Base-by-base conservation (phyloP, 169 alveolate genomes). In the Cryptosporidium parvum region DNA sequence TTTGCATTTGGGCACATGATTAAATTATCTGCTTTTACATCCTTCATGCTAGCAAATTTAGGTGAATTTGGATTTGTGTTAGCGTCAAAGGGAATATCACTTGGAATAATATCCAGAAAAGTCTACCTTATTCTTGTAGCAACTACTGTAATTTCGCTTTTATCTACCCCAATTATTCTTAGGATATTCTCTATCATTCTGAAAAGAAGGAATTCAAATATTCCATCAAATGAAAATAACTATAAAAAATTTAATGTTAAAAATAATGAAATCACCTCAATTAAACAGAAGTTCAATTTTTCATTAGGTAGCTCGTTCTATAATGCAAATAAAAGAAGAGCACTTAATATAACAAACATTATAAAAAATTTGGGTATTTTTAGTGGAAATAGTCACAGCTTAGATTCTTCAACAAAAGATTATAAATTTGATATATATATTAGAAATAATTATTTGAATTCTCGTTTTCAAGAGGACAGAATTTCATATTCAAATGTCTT, bases 51-150 rank as follows among this genome's bases (percentile, higher is more conserved):
- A 44, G 89, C 89, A 39, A 80, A 80, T 39, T 51, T 80, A 42
- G 89, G 89, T 21, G 89, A 80, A 44, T 80, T 80, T 80, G 89
- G 89, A 5, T 80, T 80, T 80, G 89, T 80, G 1, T 44, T 80
- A 14, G 89, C 89, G n/a, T 80, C 89, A 14, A 80, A 80, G 23
- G 89, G 89, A 16, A 65, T 80, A 18, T 62, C 89, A 5, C 37
- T 80, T 18, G 75, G 89, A 8, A 80, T 80, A 3, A 65, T 80
- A 18, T 80, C 89, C 33, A 80, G 89, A 39, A 80, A 80, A 23
- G 89, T 80, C 29, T 80, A 80, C 12, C 45, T 80, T 18, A 62
- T 80, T 9, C 75, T 80, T 31, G 89, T 80, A 35, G 89, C 80
- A 1, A 80, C 75, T 31, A 80, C 89, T 2, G 89, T 80, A 2